Evolutionary conservation across 805 yeast genomes (phyloP).

Genomic region (Metschnikowia cerradonensis): DNA sequence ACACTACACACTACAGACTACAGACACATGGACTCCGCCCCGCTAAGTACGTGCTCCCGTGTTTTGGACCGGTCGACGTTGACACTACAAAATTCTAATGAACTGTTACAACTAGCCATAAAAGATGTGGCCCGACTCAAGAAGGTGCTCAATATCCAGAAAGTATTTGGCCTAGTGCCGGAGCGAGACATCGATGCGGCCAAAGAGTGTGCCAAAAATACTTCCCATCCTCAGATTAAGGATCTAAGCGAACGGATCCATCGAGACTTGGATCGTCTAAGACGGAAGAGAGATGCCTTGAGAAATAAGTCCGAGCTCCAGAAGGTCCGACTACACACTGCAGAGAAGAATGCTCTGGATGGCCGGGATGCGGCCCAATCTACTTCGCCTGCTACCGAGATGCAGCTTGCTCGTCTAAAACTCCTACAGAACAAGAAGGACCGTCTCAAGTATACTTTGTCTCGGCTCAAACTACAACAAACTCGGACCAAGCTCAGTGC

Average conservation of each 20-base stretch:
- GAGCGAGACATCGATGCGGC: constrained; percentile 44
- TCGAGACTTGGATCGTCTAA: constrained; percentile 29
- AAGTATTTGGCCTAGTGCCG: constrained; percentile 50
- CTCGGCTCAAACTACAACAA: constrained; percentile 20
- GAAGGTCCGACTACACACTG: constrained; percentile 31
- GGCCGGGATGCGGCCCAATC: constrained; percentile 7
- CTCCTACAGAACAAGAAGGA: constrained; percentile 41
- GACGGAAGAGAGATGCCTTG: constrained; percentile 29
- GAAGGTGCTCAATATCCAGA: constrained; percentile 39
- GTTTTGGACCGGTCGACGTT: constrained; percentile 23
- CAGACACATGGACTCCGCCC: not conserved
- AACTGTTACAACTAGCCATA: constrained; percentile 31
- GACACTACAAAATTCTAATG: constrained; percentile 31
- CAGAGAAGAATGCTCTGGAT: constrained; percentile 12
- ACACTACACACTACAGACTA: no score
- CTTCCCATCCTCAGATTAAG: constrained; percentile 41
- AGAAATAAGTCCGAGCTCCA: constrained; percentile 39
- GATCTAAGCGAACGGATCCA: constrained; percentile 29
- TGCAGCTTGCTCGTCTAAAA: constrained; percentile 36
- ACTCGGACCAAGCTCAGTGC: constrained; percentile 13
- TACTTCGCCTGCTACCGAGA: constrained; percentile 26
- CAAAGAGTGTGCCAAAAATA: constrained; percentile 30
- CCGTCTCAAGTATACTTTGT: constrained; percentile 39
- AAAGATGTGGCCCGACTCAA: constrained; percentile 39
- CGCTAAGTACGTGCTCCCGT: constrained; percentile 8